Conservation (phyloP, 306 rosid species). For the Canavalia gladiata region DNA sequence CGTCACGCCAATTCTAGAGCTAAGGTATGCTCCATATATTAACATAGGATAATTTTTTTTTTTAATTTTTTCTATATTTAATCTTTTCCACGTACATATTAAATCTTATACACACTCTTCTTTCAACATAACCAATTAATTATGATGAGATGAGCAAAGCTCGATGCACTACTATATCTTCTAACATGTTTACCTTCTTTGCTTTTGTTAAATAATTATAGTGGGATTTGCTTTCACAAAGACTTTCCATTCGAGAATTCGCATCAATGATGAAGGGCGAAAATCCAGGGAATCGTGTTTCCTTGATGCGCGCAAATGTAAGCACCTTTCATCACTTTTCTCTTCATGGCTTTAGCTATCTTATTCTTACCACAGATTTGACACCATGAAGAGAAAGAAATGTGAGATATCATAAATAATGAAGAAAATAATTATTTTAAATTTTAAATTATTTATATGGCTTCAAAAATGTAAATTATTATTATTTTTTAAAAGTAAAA, state of each 20-base stretch:
- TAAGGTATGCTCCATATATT: slow-evolving; percentile 45
- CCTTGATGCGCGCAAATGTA: slow-evolving; percentile 58
- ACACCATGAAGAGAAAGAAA: too few relatives aligned
- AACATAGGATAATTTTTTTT: background rate
- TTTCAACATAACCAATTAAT: background rate
- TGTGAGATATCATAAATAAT: too few relatives aligned
- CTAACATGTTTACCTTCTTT: background rate
- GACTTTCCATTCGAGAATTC: slow-evolving; percentile 39
- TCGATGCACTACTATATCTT: background rate
- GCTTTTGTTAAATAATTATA: slow-evolving; percentile 27
- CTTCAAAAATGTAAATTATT: too few relatives aligned
- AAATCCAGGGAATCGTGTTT: slow-evolving; percentile 57
- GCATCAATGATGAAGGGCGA: slow-evolving; percentile 50
- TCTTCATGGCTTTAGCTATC: too few relatives aligned
- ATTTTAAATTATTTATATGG: too few relatives aligned
- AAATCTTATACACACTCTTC: too few relatives aligned
- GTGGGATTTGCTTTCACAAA: slow-evolving; percentile 67
- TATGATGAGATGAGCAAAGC: too few relatives aligned
- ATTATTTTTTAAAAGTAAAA: too few relatives aligned
- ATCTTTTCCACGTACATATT: too few relatives aligned
- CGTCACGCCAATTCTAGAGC: slow-evolving; percentile 51
- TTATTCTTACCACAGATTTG: too few relatives aligned
- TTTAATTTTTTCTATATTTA: background rate
- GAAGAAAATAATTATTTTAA: too few relatives aligned
- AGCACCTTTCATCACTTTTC: background rate